Base-by-base conservation (phyloP, 176 grass and related monocot genomes). In the Musa acuminata region DNA sequence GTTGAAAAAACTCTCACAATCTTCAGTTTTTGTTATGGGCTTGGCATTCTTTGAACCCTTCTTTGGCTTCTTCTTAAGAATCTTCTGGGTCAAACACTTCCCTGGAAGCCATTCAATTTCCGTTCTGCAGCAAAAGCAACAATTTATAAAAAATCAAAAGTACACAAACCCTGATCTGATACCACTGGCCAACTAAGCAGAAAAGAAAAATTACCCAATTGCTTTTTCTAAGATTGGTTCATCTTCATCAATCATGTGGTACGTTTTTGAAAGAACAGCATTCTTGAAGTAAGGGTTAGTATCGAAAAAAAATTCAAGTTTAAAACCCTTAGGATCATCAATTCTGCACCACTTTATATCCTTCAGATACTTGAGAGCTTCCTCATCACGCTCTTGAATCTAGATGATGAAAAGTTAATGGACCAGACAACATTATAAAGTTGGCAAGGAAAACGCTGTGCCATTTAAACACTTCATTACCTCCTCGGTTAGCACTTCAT, bases 41-140 rank as follows among this genome's bases (percentile, higher is more conserved):
- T 77, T 77, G 21, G 74, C 59, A 64, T 77, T 77, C 74, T 65
- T 77, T 64, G 74, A 77, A 51, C 74, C 74, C 57, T 77, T 77
- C 48, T 64, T 77, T 2, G 74, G 74, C 16, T 77, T 77, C 59
- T 77, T 77, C 14, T 77, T 77, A 49, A 77, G 59, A 77, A 77
- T 64, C 74, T 77, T 77, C 60, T 77, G 74, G 24, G 74, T 77
- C 74, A 77, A 51, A 23, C 74, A 77, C 49, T 77, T 77, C 26
- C 74, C 74, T 52, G 74, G 59, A 24, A 63, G 49, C 74, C 74
- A 77, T 25, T 77, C 74, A 64, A 77, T 77, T 51, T 77, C 59
- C 13, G 74, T 77, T 20, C 74, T 77, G 59, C 59, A 24, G 51
- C 20, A 77, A 9, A 64, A 16, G 11, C 9, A 77, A 64, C 8